Evolutionary conservation across 2,329 filamentous ascomycete genomes (phyloP).

Genomic region (Nigrospora osmanthi): DNA sequence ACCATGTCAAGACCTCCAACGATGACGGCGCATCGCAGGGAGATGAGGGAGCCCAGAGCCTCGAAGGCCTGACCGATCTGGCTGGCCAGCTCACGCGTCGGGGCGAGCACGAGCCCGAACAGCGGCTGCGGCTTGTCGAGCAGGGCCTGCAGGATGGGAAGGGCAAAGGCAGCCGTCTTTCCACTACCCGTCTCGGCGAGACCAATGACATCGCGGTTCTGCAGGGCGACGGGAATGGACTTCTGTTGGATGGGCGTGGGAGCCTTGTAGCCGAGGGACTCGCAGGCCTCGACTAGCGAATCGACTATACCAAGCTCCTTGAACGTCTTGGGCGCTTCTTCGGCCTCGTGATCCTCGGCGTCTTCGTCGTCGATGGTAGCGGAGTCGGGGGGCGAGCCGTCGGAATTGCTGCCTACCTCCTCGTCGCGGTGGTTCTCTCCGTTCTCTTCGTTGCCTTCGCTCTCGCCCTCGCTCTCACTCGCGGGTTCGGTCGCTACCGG

Average conservation of each 20-base stretch:
- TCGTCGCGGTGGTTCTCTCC: background rate
- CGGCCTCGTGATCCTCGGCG: constrained; percentile 10
- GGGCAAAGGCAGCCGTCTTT: constrained; percentile 90
- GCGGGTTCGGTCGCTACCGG: background rate
- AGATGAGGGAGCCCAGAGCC: constrained; percentile 77
- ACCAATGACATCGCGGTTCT: constrained; percentile 82
- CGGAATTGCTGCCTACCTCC: constrained; percentile 3
- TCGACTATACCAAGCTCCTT: constrained; percentile 74
- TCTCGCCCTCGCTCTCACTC: constrained; percentile 1
- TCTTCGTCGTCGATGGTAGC: constrained; percentile 13
- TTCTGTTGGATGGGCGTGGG: constrained; percentile 87
- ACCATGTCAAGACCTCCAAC: constrained; percentile 97
- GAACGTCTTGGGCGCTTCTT: constrained; percentile 49
- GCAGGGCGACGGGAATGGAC: constrained; percentile 72
- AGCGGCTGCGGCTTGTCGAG: constrained; percentile 81
- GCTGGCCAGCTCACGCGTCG: constrained; percentile 85
- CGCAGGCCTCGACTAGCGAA: constrained; percentile 82
- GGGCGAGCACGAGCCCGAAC: constrained; percentile 85
- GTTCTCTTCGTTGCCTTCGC: background rate
- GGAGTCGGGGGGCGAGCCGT: constrained; percentile 9
- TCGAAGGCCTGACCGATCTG: constrained; percentile 89
- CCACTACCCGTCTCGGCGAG: constrained; percentile 92
- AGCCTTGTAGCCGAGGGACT: constrained; percentile 69
- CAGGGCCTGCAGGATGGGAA: constrained; percentile 85
- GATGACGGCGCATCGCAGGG: constrained; percentile 77